A percentile compares a stretch with the other conserved stretches of the same genome.
These are phyloP conservation scores for Trichoderma sp. DNA, from an alignment of 2,329 filamentous ascomycete species.

Conservation along the genomic window DNA sequence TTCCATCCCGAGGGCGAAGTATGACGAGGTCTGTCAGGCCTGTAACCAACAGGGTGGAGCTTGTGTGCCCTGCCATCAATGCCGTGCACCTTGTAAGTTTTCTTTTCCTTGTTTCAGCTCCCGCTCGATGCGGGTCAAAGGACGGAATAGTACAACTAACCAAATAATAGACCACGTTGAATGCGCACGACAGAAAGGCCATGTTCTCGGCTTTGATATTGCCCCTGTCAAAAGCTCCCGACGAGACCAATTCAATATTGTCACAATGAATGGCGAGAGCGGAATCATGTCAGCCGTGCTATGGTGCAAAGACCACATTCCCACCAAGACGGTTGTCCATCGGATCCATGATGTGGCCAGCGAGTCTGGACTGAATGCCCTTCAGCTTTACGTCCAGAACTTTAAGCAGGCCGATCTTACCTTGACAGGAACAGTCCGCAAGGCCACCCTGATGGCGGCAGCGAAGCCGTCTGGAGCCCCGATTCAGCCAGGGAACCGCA, in stretches of 20 bases:
- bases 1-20: conserved; percentile 69
- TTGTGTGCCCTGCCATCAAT: conserved; percentile 78
- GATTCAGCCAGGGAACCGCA: conserved; percentile 42
- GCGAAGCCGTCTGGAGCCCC: conserved; percentile 50
- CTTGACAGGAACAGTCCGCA: conserved; percentile 87
- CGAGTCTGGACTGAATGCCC: conserved; percentile 68
- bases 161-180: conserved; percentile 62
- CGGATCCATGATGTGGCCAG: conserved; percentile 73
- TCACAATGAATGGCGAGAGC: conserved; percentile 75
- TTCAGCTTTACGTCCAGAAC: conserved; percentile 82
- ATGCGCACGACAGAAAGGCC: conserved; percentile 81
- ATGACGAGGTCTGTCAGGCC: conserved; percentile 75
- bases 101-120: not conserved
- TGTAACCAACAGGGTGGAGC: conserved; percentile 76
- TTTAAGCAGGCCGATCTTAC: conserved; percentile 94
- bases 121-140: too few species aligned
- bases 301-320: conserved; percentile 88
- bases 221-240: conserved; percentile 85
- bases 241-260: conserved; percentile 73
- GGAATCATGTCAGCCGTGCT: conserved; percentile 82
- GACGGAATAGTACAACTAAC: conserved; percentile 17
- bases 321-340: conserved; percentile 69
- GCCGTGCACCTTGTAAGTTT: conserved; percentile 50
- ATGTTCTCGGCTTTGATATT: conserved; percentile 85
- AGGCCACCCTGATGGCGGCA: conserved; percentile 74